A percentile compares a stretch with the other conserved stretches of the same genome.
Conservation (phyloP, 1,284 basidiomycete species). For the Malassezia globosa region DNA sequence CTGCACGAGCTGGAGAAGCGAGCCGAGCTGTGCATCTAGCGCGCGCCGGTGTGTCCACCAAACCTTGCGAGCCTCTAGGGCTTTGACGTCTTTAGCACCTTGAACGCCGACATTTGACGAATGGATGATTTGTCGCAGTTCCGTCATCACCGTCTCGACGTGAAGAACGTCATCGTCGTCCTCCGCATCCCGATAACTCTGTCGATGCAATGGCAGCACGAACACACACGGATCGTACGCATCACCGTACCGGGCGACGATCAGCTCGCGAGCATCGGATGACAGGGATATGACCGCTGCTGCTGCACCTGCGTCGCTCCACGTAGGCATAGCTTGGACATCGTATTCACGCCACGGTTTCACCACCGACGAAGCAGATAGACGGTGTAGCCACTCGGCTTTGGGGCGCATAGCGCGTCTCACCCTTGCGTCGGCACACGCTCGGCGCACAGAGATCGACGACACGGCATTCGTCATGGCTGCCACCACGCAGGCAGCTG, state of each 20-base stretch:
- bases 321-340: not conserved
- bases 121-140: slow-evolving; percentile 67
- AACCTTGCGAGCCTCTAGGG: slow-evolving; percentile 55
- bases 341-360: not conserved
- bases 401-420: not conserved
- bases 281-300: slow-evolving; percentile 53
- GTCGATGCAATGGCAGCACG: slow-evolving; percentile 68
- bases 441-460: slow-evolving; percentile 12
- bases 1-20: slow-evolving; percentile 72
- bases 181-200: slow-evolving; percentile 62
- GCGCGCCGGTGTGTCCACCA: slow-evolving; percentile 77
- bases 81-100: slow-evolving; percentile 60
- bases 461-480: slow-evolving; percentile 3
- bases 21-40: slow-evolving; percentile 65
- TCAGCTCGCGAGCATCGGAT: slow-evolving; percentile 68
- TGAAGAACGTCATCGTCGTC: slow-evolving; percentile 61
- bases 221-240: slow-evolving; percentile 50
- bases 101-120: slow-evolving; percentile 67
- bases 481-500: not conserved
- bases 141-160: slow-evolving; percentile 62
- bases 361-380: no score
- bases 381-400: not conserved
- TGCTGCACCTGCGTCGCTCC: not conserved
- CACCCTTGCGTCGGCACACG: slow-evolving; percentile 3
- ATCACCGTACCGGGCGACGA: slow-evolving; percentile 57